Base-by-base conservation (phyloP, 768 basidiomycete species). In the Leccinum ochraceum region DNA sequence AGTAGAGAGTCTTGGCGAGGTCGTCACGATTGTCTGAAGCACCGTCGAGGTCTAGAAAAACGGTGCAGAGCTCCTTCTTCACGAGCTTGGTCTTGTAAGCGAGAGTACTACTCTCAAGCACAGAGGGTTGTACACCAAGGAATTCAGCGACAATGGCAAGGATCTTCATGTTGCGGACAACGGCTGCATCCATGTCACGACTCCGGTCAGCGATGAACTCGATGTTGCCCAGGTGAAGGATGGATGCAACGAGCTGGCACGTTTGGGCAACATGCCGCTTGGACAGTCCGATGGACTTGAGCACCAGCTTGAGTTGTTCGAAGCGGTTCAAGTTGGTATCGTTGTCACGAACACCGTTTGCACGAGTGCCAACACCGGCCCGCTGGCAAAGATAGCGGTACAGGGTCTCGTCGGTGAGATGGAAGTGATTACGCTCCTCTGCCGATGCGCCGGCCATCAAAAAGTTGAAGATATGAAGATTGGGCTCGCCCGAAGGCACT, bases 381-480 rank as follows among this genome's bases (percentile, higher is more conserved):
- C 89, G 82, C 68, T 89, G 86, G 4, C 92, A 92, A 4, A 98
- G 85, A 71, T 95, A 98, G 2, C 94, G 85, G 66, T 94, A 99
- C 7, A 85, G 82, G 1, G 85, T 83, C 72, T 88, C 89, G 70
- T 96, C 90, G 55, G 83, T 76, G 9, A 99, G 82, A 63, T 91
- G 89, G 56, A 98, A 83, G 71, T 95, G 94, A 30, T 90, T 86
- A 14, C 92, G 80, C 72, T 99, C 97, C 68, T 98, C 97, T 0
- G 84, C 69, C 0, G 89, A 86, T 2, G 95, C 94, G 26, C 97
- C 96, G 1, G 94, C 90, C 60, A 95, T 87, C 68, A 99, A 85
- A 74, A 97, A 98, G 72, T 98, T 97, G 76, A 98, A 97, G 37
- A 96, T 94, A 74, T 99, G 95, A 73, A 98, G 98, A 66, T 97